A percentile compares a stretch with the other conserved stretches of the same genome.
Conservation (phyloP, 768 basidiomycete species). For the Fistulinella prunicolor region DNA sequence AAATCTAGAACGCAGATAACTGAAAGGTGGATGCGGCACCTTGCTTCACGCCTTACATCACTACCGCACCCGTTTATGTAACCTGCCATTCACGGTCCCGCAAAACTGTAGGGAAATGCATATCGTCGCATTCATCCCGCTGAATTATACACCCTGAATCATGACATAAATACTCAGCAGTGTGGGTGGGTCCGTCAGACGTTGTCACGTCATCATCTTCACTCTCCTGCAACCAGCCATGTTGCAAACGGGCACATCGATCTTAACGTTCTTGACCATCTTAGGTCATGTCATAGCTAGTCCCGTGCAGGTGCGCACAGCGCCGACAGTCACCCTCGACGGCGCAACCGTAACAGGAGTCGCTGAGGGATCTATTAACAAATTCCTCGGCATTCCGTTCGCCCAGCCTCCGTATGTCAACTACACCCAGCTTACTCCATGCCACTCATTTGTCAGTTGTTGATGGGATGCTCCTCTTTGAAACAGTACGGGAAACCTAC, state of each 20-base stretch:
- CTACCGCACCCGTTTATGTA: too few relatives aligned
- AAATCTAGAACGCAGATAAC: too few relatives aligned
- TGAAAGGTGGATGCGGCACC: too few relatives aligned
- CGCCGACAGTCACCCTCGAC: conserved; percentile 28
- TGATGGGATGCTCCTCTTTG: too few relatives aligned
- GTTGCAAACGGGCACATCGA: background rate
- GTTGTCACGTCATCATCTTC: background rate
- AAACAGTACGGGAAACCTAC: conserved; percentile 32
- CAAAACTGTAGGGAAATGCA: too few relatives aligned
- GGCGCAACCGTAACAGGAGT: conserved; percentile 29
- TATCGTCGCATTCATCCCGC: too few relatives aligned
- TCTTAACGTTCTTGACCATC: background rate
- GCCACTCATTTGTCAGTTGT: too few relatives aligned
- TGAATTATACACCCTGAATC: background rate
- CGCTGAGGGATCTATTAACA: conserved; percentile 18
- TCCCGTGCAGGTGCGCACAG: background rate
- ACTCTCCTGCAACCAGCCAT: background rate
- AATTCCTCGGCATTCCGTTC: conserved; percentile 42
- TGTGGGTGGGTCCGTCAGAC: too few relatives aligned
- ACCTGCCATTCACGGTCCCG: too few relatives aligned
- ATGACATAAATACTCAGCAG: background rate
- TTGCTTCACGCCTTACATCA: too few relatives aligned
- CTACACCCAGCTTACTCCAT: too few relatives aligned
- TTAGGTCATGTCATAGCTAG: background rate
- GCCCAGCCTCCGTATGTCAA: conserved; percentile 37